Conservation (phyloP, 768 basidiomycete genomes). For the Coprinellus aureogranulatus region DNA sequence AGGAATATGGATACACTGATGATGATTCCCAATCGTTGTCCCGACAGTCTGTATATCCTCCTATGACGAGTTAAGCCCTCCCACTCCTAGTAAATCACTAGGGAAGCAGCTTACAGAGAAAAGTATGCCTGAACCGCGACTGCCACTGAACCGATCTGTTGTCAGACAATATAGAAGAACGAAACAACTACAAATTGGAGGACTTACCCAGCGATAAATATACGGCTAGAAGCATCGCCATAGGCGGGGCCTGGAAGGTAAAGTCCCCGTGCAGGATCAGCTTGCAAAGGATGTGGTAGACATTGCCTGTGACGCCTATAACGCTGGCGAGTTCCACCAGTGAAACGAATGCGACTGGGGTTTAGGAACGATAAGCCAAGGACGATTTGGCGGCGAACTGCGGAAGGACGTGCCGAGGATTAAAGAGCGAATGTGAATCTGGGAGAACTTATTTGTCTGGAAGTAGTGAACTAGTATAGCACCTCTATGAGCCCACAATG, state of each 20-base stretch:
- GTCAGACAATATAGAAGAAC: too few relatives aligned
- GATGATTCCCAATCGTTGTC: too few relatives aligned
- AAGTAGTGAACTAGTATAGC: background rate
- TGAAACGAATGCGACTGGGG: background rate
- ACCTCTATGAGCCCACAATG: background rate
- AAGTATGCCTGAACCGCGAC: too few relatives aligned
- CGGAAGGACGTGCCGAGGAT: background rate
- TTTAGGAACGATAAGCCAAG: background rate
- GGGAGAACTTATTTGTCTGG: background rate
- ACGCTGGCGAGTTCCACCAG: background rate
- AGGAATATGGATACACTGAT: too few relatives aligned
- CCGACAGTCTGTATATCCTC: too few relatives aligned
- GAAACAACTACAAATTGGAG: too few relatives aligned
- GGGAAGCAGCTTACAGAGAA: too few relatives aligned
- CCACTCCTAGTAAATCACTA: too few relatives aligned
- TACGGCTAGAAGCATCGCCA: background rate
- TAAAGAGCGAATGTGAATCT: background rate
- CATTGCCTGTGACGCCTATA: background rate
- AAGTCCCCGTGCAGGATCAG: background rate
- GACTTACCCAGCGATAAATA: too few relatives aligned
- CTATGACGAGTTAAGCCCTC: too few relatives aligned
- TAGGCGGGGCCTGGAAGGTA: background rate
- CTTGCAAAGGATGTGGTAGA: background rate
- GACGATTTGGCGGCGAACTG: background rate
- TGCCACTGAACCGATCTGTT: too few relatives aligned